phyloP scores from a whole-genome alignment of 1,139 yeast species.

The Yamadazyma jaroonii region DNA sequence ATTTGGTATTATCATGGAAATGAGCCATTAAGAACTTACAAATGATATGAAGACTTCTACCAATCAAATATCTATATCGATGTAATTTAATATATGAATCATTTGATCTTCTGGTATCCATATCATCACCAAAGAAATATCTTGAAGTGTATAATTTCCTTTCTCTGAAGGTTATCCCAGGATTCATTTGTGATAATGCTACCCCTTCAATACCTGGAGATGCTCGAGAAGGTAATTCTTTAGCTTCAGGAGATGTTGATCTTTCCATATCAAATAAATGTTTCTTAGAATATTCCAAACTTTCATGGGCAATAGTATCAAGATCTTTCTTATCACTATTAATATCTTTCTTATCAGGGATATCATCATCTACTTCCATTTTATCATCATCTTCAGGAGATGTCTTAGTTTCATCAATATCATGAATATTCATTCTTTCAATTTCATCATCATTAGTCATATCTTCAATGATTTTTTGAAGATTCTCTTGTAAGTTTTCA shows the following conservation, averaged over 20 bases:
- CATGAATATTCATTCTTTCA: slow-evolving; percentile 4
- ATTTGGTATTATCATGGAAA: slow-evolving; percentile 66
- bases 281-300: slow-evolving; percentile 10
- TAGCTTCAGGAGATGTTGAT: slow-evolving; percentile 15
- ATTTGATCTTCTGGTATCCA: slow-evolving; percentile 43
- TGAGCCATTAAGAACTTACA: slow-evolving; percentile 47
- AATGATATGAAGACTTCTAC: slow-evolving; percentile 63
- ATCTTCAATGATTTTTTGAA: slow-evolving; percentile 39
- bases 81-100: slow-evolving; percentile 62
- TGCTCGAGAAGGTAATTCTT: slow-evolving; percentile 29
- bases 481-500: slow-evolving; percentile 36
- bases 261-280: slow-evolving; percentile 13
- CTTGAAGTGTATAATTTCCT: slow-evolving; percentile 57
- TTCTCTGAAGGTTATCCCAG: slow-evolving; percentile 55
- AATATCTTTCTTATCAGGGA: slow-evolving; percentile 5
- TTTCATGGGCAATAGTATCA: slow-evolving; percentile 6
- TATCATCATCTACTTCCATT: slow-evolving; percentile 3
- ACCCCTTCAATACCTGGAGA: slow-evolving; percentile 45
- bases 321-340: slow-evolving; percentile 2
- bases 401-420: slow-evolving; percentile 18
- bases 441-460: slow-evolving; percentile 19
- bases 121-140: slow-evolving; percentile 55
- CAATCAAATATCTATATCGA: slow-evolving; percentile 58
- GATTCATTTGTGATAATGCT: slow-evolving; percentile 43
- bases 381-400: not conserved